A percentile compares a stretch with the other conserved stretches of the same genome.
Conservation (phyloP, 805 yeast species). For the Metschnikowia kofuensis region DNA sequence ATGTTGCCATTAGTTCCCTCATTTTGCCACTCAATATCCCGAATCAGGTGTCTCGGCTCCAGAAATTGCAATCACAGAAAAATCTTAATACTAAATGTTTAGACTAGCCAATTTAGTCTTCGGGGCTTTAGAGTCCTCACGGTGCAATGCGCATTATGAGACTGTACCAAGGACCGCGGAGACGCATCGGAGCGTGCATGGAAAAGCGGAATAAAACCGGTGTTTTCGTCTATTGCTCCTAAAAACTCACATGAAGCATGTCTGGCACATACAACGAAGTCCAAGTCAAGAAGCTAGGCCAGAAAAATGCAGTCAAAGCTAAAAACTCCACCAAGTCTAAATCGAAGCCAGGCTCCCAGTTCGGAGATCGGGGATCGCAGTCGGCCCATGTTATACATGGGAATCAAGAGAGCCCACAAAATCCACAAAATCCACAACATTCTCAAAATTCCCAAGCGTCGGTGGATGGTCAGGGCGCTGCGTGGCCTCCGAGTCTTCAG, state of each 20-base stretch:
- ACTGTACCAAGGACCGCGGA: too few species aligned
- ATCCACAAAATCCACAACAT: background rate
- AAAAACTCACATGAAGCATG: conserved; percentile 1
- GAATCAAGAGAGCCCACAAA: background rate
- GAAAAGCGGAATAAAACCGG: too few species aligned
- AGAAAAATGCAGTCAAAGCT: background rate
- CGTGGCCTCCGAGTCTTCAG: conserved; percentile 57
- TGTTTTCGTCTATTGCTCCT: background rate
- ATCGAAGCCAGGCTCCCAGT: background rate
- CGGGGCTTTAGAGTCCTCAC: too few species aligned
- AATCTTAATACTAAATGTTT: too few species aligned
- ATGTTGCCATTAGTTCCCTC: too few species aligned
- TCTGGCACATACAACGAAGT: conserved; percentile 25
- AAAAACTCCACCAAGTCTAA: background rate
- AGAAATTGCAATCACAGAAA: too few species aligned
- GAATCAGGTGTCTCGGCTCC: too few species aligned
- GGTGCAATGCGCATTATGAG: too few species aligned
- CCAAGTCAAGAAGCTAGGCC: conserved; percentile 16
- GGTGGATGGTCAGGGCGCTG: background rate
- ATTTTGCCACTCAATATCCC: too few species aligned
- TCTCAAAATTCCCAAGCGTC: background rate
- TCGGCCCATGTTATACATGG: background rate
- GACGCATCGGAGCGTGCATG: too few species aligned
- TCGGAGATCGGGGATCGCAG: background rate
- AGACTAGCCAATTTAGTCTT: too few species aligned